Evolutionary conservation across 768 basidiomycete genomes (phyloP).

Genomic region (Hortiboletus flavorubellus): DNA sequence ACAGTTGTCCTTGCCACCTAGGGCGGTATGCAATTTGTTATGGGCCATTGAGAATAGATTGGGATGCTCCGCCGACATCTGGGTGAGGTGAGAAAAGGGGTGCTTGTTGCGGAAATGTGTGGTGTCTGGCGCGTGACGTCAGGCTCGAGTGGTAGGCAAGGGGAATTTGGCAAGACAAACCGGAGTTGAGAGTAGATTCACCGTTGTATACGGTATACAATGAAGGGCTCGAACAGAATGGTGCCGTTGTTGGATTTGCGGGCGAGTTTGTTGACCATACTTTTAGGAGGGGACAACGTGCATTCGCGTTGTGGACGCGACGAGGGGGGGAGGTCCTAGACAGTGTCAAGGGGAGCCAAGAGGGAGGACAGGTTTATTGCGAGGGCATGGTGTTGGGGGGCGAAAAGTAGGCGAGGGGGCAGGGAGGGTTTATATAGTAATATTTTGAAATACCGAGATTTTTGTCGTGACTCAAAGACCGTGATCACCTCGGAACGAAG

Average conservation of each 20-base stretch:
- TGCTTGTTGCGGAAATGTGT: slow-evolving; percentile 4
- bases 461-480: slow-evolving; percentile 33
- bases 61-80: slow-evolving; percentile 48
- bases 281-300: slow-evolving; percentile 36
- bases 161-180: slow-evolving; percentile 13
- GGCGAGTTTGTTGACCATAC: slow-evolving; percentile 83
- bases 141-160: background rate
- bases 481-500: slow-evolving; percentile 30
- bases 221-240: slow-evolving; percentile 82
- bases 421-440: slow-evolving; percentile 45
- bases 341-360: slow-evolving; percentile 10
- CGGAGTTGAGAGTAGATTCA: slow-evolving; percentile 28
- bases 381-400: slow-evolving; percentile 39
- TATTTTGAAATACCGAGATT: slow-evolving; percentile 28
- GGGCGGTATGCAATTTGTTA: slow-evolving; percentile 67
- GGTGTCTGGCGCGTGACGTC: slow-evolving; percentile 20
- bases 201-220: slow-evolving; percentile 82
- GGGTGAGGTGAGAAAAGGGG: slow-evolving; percentile 12
- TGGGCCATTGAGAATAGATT: slow-evolving; percentile 64
- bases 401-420: slow-evolving; percentile 21
- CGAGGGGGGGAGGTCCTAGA: slow-evolving; percentile 1
- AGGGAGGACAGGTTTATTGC: slow-evolving; percentile 17
- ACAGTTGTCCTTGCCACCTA: slow-evolving; percentile 59
- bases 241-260: slow-evolving; percentile 83
- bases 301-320: slow-evolving; percentile 25